Evolutionary conservation across 2,329 filamentous ascomycete species (phyloP).

Genomic region (Pestalotiopsis sp.): DNA sequence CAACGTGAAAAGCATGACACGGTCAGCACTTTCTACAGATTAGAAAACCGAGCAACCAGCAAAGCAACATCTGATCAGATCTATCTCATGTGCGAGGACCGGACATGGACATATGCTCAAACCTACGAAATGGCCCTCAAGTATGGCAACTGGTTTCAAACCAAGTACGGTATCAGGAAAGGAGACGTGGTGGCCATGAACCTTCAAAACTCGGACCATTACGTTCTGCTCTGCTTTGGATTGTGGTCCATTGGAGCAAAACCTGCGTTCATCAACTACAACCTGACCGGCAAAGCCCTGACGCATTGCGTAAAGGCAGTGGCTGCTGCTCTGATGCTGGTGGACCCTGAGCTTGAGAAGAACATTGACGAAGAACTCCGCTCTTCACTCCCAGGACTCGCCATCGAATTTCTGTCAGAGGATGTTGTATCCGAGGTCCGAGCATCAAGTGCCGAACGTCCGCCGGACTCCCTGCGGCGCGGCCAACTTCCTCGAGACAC

Average conservation of each 20-base stretch:
- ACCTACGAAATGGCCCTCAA: constrained; percentile 71
- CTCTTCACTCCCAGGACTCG: constrained; percentile 49
- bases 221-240: constrained; percentile 75
- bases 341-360: constrained; percentile 63
- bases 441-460: constrained; percentile 54
- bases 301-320: constrained; percentile 74
- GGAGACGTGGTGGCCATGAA: constrained; percentile 80
- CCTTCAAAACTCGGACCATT: constrained; percentile 79
- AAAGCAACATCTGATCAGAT: constrained; percentile 52
- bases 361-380: constrained; percentile 62
- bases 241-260: constrained; percentile 83
- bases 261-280: constrained; percentile 89
- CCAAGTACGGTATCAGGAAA: constrained; percentile 62
- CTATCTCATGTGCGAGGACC: constrained; percentile 71
- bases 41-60: constrained; percentile 67
- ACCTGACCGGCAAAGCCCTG: constrained; percentile 71
- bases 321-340: constrained; percentile 66
- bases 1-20: constrained; percentile 59
- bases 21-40: constrained; percentile 73
- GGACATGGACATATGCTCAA: constrained; percentile 73
- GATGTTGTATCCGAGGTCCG: constrained; percentile 58
- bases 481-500: constrained; percentile 57
- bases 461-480: constrained; percentile 58
- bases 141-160: constrained; percentile 76
- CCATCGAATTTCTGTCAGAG: constrained; percentile 64